A percentile compares a stretch with the other conserved stretches of the same genome.
phyloP scores from a whole-genome alignment of 2,329 filamentous ascomycete genomes.

The Phaeosphaeriaceae sp. region DNA sequence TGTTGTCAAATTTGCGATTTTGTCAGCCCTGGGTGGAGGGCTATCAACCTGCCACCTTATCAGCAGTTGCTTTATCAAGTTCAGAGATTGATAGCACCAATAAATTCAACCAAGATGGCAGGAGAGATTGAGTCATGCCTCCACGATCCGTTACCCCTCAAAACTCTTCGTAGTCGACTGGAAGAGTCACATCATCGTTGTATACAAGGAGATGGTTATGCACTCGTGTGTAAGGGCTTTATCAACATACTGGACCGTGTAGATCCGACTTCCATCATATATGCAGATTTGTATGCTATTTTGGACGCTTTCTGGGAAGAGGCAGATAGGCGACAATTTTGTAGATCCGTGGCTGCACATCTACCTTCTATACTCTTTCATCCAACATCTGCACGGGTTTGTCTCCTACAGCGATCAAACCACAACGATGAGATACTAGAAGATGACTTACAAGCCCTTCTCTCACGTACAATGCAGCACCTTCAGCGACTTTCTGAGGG shows the following conservation, averaged over 20 bases:
- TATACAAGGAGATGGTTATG: slow-evolving; percentile 41
- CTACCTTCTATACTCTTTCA: slow-evolving; percentile 50
- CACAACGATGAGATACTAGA: background rate
- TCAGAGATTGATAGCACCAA: slow-evolving; percentile 9
- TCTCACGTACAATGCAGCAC: slow-evolving; percentile 30
- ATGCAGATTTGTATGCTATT: slow-evolving; percentile 24
- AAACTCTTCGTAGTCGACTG: slow-evolving; percentile 32
- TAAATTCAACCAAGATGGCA: background rate
- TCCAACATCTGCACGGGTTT: slow-evolving; percentile 30
- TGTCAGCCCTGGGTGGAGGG: slow-evolving; percentile 1
- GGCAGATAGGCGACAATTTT: slow-evolving; percentile 56
- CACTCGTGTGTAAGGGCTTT: slow-evolving; percentile 34
- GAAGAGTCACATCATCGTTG: slow-evolving; percentile 31
- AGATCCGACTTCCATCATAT: slow-evolving; percentile 4
- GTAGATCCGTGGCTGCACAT: slow-evolving; percentile 47
- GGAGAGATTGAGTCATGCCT: background rate
- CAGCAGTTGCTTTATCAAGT: slow-evolving; percentile 17
- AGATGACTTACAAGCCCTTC: slow-evolving; percentile 18
- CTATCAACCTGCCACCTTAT: slow-evolving; percentile 25
- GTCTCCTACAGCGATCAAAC: slow-evolving; percentile 9
- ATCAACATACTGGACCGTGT: slow-evolving; percentile 24
- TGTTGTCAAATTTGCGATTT: slow-evolving; percentile 34
- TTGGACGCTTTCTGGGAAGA: slow-evolving; percentile 55
- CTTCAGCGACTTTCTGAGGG: slow-evolving; percentile 40
- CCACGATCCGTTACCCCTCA: slow-evolving; percentile 14